These are phyloP conservation scores for Atalantia buxifolia DNA, from an alignment of 345 rosid genomes.

Conservation along the genomic window DNA sequence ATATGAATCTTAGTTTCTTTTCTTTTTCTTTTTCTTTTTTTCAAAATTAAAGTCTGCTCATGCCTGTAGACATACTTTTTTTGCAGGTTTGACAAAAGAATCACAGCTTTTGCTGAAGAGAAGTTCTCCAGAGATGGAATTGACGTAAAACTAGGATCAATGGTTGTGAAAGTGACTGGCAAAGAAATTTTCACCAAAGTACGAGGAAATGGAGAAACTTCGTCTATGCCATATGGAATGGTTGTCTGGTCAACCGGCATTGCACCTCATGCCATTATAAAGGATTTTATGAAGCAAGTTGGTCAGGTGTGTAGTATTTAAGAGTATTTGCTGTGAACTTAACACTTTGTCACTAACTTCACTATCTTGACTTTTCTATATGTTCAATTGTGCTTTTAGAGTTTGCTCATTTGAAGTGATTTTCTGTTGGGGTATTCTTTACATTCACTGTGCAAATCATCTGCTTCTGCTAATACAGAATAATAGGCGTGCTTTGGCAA, in stretches of 20 bases:
- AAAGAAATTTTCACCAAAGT: conserved; percentile 80
- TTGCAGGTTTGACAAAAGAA: conserved; percentile 98
- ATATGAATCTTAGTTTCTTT: background rate
- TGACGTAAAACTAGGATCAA: conserved; percentile 85
- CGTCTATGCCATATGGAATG: conserved; percentile 86
- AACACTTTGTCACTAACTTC: background rate
- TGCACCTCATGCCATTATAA: conserved; percentile 78
- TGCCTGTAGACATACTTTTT: background rate
- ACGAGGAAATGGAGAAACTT: conserved; percentile 52
- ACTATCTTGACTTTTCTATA: background rate
- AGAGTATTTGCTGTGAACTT: background rate
- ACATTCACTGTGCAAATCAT: background rate
- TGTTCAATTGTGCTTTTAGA: background rate
- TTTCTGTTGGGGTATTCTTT: background rate
- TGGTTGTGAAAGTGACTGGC: conserved; percentile 78
- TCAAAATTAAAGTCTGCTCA: background rate
- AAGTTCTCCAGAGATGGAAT: conserved; percentile 91
- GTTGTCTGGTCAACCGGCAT: conserved; percentile 99
- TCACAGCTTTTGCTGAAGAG: conserved; percentile 88
- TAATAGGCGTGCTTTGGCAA: conserved; percentile 87
- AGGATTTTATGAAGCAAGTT: conserved; percentile 87
- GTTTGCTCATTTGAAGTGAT: background rate
- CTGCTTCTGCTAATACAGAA: conserved; percentile 33
- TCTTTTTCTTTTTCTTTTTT: background rate
- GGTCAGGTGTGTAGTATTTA: conserved; percentile 67